Conservation (phyloP, 2,329 filamentous ascomycete genomes). For the Rhynchosporium agropyri region DNA sequence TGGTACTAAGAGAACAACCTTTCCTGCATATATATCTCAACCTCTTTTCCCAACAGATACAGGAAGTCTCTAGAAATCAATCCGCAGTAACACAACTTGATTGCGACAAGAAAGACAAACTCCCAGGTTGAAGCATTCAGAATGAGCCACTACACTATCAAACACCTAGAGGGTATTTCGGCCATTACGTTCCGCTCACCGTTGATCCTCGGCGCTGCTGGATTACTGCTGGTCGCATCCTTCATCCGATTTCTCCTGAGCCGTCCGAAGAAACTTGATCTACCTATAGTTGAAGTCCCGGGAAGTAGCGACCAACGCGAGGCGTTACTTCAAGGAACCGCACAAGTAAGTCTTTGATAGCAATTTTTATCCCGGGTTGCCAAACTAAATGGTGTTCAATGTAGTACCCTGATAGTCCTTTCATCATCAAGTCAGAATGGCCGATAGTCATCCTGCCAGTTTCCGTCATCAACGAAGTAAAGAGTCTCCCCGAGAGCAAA, state of each 20-base stretch:
- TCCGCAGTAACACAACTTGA: too few species aligned
- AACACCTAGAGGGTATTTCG: not conserved
- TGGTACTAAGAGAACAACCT: too few species aligned
- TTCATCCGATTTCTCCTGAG: slow-evolving; percentile 19
- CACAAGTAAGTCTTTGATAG: slow-evolving; percentile 13
- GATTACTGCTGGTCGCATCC: slow-evolving; percentile 9
- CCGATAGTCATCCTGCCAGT: slow-evolving; percentile 35
- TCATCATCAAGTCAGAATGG: slow-evolving; percentile 23
- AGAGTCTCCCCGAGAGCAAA: slow-evolving; percentile 33
- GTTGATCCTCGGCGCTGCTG: slow-evolving; percentile 15
- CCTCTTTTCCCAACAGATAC: too few species aligned
- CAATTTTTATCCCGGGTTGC: not conserved
- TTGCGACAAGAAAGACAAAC: not conserved
- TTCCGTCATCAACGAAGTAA: slow-evolving; percentile 32
- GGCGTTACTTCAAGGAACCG: slow-evolving; percentile 19
- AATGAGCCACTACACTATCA: not conserved
- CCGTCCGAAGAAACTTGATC: slow-evolving; percentile 21
- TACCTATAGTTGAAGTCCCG: slow-evolving; percentile 16
- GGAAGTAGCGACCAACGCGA: slow-evolving; percentile 14
- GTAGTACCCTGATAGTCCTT: slow-evolving; percentile 34
- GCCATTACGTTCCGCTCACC: slow-evolving; percentile 7
- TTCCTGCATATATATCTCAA: too few species aligned
- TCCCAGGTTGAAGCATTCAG: not conserved
- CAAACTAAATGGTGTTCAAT: not conserved
- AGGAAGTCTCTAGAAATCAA: too few species aligned